Conservation (phyloP, 2,329 filamentous ascomycete species). For the Cladosporium sp. region DNA sequence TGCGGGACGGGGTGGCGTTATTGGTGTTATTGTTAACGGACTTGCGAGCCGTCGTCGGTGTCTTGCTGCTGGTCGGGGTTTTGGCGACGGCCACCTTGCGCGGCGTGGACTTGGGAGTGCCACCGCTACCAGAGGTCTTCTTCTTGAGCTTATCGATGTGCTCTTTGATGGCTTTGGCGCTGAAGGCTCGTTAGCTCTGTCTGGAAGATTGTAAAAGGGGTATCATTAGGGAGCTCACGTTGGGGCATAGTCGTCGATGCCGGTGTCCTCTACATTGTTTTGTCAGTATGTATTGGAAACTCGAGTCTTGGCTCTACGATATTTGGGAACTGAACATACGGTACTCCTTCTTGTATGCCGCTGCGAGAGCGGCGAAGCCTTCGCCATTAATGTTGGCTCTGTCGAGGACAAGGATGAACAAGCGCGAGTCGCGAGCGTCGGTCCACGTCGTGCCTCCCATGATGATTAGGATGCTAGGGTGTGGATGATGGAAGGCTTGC, state of each 20-base stretch:
- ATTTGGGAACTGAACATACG: background rate
- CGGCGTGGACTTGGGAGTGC: slow-evolving; percentile 11
- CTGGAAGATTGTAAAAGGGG: background rate
- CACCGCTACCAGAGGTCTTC: background rate
- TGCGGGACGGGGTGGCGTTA: slow-evolving; percentile 13
- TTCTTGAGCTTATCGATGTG: slow-evolving; percentile 20
- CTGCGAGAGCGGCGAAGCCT: background rate
- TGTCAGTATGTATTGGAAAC: background rate
- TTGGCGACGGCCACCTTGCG: background rate
- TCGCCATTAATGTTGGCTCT: slow-evolving; percentile 18
- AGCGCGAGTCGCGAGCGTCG: slow-evolving; percentile 20
- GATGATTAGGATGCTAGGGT: background rate
- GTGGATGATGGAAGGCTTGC: background rate
- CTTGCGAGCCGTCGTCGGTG: background rate
- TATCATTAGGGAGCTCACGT: background rate
- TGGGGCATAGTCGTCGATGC: background rate
- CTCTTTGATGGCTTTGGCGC: slow-evolving; percentile 20
- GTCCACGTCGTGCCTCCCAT: slow-evolving; percentile 18
- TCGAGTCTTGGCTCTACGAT: background rate
- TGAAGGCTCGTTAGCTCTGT: slow-evolving; percentile 13
- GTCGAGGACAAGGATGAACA: slow-evolving; percentile 23
- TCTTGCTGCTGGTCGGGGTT: slow-evolving; percentile 10
- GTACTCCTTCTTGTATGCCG: slow-evolving; percentile 18
- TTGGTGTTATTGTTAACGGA: slow-evolving; percentile 2
- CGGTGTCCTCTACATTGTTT: background rate